Percentiles rank a stretch among this genome's conserved stretches.
Conservation (phyloP, 306 rosid species). For the Vigna trinervia region DNA sequence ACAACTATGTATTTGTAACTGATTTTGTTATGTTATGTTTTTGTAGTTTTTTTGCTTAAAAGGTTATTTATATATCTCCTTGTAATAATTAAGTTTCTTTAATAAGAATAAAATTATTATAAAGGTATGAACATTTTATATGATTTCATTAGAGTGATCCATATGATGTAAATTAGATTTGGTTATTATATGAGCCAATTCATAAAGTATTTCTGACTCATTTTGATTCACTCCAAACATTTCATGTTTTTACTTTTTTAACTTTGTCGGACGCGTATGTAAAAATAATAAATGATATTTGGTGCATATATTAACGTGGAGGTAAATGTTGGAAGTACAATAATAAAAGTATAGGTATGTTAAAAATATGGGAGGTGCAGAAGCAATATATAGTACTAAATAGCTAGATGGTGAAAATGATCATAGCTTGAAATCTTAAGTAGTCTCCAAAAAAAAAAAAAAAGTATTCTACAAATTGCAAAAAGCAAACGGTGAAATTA, state of each 20-base stretch:
- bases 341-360: not conserved
- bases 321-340: conserved; percentile 1
- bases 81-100: no score
- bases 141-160: no score
- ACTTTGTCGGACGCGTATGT: not conserved
- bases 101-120: no score
- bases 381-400: not conserved
- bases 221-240: not conserved
- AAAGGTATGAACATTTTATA: no score
- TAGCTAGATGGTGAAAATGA: not conserved
- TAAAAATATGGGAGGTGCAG: not conserved
- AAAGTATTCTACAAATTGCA: no score
- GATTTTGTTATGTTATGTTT: no score
- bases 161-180: not conserved
- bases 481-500: no score
- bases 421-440: not conserved
- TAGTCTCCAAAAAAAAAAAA: no score
- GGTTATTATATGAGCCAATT: not conserved
- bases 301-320: not conserved
- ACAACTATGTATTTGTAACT: no score
- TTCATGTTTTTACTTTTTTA: not conserved
- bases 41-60: no score
- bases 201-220: not conserved
- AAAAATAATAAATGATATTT: conserved; percentile 6
- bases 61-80: no score